A percentile compares a stretch with the other conserved stretches of the same genome.
Conservation (phyloP, 208 protist genomes). For the Crithidia bombi region DNA sequence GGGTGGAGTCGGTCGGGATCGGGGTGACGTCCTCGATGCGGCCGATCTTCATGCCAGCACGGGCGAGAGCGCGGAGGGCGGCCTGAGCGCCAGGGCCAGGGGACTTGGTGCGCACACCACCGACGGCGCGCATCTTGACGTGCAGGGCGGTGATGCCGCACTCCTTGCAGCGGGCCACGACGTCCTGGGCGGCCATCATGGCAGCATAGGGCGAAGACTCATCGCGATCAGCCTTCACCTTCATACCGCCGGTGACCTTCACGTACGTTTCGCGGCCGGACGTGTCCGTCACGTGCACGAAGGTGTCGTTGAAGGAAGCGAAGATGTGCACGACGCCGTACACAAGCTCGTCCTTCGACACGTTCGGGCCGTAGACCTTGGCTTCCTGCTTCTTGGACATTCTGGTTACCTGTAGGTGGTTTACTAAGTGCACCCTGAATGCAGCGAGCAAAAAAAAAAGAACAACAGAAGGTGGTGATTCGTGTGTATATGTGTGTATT, state of each 20-base stretch:
- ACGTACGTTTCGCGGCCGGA: slow-evolving; percentile 98
- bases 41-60: slow-evolving; percentile 99
- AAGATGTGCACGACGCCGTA: slow-evolving; percentile 99
- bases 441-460: slow-evolving; percentile 20
- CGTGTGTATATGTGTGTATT: no score
- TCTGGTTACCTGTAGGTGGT: slow-evolving; percentile 35
- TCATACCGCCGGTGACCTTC: slow-evolving; percentile 98
- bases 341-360: slow-evolving; percentile 88
- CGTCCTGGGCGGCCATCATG: slow-evolving; percentile 99
- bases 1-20: slow-evolving; percentile 99
- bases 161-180: slow-evolving; percentile 97
- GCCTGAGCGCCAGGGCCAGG: slow-evolving; percentile 99
- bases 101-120: slow-evolving; percentile 98
- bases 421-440: slow-evolving; percentile 15
- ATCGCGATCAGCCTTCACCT: slow-evolving; percentile 99
- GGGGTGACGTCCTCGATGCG: slow-evolving; percentile 99
- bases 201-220: slow-evolving; percentile 99
- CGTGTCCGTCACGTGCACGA: slow-evolving; percentile 99
- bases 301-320: slow-evolving; percentile 99
- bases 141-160: slow-evolving; percentile 99
- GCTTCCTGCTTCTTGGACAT: slow-evolving; percentile 95
- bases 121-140: slow-evolving; percentile 99
- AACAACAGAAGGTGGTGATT: slow-evolving; percentile 7
- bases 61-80: slow-evolving; percentile 99
- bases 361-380: slow-evolving; percentile 92